Evolutionary conservation across 805 yeast species (phyloP).

Genomic region (Sugiyamaella lignohabitans): DNA sequence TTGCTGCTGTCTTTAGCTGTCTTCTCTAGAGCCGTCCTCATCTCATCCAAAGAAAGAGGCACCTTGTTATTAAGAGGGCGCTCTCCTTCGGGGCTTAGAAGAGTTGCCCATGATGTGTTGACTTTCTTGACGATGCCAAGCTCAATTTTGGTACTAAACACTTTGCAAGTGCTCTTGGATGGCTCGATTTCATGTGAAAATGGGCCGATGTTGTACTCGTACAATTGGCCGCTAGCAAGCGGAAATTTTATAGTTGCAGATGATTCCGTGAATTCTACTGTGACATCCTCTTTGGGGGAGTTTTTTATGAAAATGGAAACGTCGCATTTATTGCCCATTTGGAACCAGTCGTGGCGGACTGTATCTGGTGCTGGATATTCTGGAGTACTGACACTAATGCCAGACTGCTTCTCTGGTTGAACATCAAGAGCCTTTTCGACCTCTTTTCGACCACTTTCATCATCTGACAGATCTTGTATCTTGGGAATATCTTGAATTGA

Average conservation of each 20-base stretch:
- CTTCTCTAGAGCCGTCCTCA: neutral
- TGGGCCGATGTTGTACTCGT: constrained; percentile 50
- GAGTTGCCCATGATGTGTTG: constrained; percentile 14
- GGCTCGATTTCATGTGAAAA: constrained; percentile 48
- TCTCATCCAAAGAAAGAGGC: neutral
- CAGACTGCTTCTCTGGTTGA: neutral
- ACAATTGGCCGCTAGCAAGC: constrained; percentile 37
- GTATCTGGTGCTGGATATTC: constrained; percentile 18
- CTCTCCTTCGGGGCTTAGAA: constrained; percentile 3
- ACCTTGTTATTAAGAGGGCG: neutral
- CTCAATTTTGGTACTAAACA: constrained; percentile 73
- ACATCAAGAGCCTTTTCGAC: neutral
- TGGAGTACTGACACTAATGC: constrained; percentile 2
- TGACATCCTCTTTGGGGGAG: constrained; percentile 45
- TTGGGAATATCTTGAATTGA: neutral
- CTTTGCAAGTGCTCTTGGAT: constrained; percentile 38
- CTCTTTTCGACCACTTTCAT: neutral
- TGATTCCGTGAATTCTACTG: constrained; percentile 34
- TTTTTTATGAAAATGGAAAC: constrained; percentile 67
- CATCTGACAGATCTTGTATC: constrained; percentile 5
- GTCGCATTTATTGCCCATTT: constrained; percentile 49
- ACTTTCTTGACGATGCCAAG: constrained; percentile 47
- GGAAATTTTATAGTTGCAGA: constrained; percentile 16
- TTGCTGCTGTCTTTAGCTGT: neutral
- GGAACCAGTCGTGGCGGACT: constrained; percentile 66